Conservation (phyloP, 2,329 filamentous ascomycete genomes). For the Trichoderma aggressivum region DNA sequence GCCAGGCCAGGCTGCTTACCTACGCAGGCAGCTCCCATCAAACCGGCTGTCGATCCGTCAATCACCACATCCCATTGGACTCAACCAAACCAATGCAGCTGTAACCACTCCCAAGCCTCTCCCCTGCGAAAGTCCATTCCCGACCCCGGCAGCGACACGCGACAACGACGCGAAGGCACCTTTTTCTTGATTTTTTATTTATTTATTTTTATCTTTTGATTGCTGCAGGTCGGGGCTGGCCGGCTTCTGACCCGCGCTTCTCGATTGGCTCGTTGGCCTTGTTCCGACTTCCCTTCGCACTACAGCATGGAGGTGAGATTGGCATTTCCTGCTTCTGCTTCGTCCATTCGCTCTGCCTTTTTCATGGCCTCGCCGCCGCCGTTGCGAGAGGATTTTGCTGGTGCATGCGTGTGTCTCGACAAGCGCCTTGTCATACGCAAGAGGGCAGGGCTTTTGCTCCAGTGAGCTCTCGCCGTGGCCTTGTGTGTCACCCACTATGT, state of each 20-base stretch:
- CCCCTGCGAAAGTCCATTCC: conserved; percentile 3
- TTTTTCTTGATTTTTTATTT: not conserved
- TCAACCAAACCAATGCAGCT: conserved; percentile 1
- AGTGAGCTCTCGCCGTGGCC: not conserved
- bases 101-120: conserved; percentile 1
- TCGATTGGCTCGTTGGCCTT: conserved; percentile 11
- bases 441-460: conserved; percentile 8
- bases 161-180: conserved; percentile 1
- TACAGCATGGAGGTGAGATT: conserved; percentile 13
- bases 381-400: not conserved
- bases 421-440: conserved; percentile 14
- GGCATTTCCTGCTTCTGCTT: not conserved
- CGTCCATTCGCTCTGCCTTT: not conserved
- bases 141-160: conserved; percentile 4
- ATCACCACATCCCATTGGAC: not conserved
- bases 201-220: not conserved
- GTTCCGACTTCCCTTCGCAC: not conserved
- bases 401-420: conserved; percentile 10
- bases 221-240: not conserved
- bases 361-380: not conserved
- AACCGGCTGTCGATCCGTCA: conserved; percentile 10
- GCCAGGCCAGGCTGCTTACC: conserved; percentile 18
- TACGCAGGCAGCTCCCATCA: not conserved
- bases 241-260: not conserved
- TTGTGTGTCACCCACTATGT: conserved; percentile 11